phyloP scores from a whole-genome alignment of 2,329 filamentous ascomycete species.

The Teratosphaeria gauchensis region DNA sequence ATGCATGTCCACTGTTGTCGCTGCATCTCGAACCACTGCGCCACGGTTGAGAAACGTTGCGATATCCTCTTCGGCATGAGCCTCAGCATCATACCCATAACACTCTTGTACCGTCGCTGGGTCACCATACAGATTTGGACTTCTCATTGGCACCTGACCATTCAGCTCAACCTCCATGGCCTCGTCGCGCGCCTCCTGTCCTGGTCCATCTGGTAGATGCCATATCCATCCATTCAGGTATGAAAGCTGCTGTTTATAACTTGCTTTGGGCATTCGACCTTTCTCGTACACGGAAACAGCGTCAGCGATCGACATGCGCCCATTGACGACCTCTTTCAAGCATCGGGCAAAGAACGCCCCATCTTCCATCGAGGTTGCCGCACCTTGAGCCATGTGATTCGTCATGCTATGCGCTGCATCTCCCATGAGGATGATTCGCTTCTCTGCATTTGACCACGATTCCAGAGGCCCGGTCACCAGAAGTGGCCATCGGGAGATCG shows the following conservation, averaged over 20 bases:
- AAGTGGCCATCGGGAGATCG: constrained; percentile 34
- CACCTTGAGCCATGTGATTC: constrained; percentile 37
- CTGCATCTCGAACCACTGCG: constrained; percentile 17
- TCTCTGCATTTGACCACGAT: constrained; percentile 32
- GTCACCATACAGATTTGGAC: constrained; percentile 33
- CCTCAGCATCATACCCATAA: constrained; percentile 34
- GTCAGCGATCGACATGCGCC: constrained; percentile 24
- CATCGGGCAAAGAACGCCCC: constrained; percentile 32
- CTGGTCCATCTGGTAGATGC: constrained; percentile 28
- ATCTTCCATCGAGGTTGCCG: constrained; percentile 38
- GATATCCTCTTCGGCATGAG: constrained; percentile 26
- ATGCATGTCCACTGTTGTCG: constrained; percentile 21
- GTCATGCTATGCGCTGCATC: constrained; percentile 36
- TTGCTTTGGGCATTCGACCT: constrained; percentile 34
- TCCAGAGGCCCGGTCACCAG: constrained; percentile 34
- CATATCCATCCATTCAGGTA: constrained; percentile 29
- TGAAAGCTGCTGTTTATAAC: constrained; percentile 34
- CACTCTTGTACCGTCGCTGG: constrained; percentile 28
- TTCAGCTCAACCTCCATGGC: constrained; percentile 29
- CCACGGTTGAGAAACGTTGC: constrained; percentile 17
- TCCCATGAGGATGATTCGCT: constrained; percentile 37
- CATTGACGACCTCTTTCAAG: constrained; percentile 27
- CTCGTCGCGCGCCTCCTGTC: constrained; percentile 27
- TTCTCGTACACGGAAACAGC: constrained; percentile 33
- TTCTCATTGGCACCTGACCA: constrained; percentile 27